Evolutionary conservation across 108 stramenopile genomes (phyloP).

Genomic region (Fistulifera pelliculosa): DNA sequence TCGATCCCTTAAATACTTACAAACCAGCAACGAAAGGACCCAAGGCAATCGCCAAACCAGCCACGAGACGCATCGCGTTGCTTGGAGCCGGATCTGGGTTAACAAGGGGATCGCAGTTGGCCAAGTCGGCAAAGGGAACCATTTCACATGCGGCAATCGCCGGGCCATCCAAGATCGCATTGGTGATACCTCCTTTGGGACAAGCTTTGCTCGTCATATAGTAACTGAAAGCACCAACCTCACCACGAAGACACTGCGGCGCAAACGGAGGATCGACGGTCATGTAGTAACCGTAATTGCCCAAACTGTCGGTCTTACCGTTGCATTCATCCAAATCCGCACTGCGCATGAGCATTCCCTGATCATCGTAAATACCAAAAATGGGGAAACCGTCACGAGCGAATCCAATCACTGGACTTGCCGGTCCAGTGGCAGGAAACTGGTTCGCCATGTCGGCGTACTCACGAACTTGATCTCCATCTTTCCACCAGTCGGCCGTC

Average conservation of each 20-base stretch:
- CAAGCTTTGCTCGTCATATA: neutral
- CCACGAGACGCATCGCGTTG: too few species aligned
- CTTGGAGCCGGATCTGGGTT: neutral
- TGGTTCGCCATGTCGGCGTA: neutral
- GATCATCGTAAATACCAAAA: constrained; percentile 16
- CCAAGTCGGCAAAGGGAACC: constrained; percentile 2
- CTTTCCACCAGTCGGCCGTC: neutral
- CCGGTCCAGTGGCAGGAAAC: neutral
- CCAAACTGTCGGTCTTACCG: constrained; percentile 13
- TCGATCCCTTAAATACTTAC: too few species aligned
- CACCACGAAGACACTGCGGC: constrained; percentile 16
- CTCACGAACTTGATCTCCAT: neutral
- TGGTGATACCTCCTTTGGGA: constrained; percentile 6
- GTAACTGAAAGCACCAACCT: constrained; percentile 4
- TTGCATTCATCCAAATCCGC: constrained; percentile 19
- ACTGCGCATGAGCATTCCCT: neutral
- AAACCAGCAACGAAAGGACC: too few species aligned
- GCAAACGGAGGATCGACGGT: constrained; percentile 21
- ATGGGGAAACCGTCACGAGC: constrained; percentile 28
- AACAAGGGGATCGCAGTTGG: neutral
- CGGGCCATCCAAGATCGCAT: constrained; percentile 1
- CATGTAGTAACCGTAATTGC: constrained; percentile 17
- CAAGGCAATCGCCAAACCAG: too few species aligned
- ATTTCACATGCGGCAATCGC: neutral
- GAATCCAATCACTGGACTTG: constrained; percentile 23